A percentile compares a stretch with the other conserved stretches of the same genome.
phyloP scores from a whole-genome alignment of 768 basidiomycete species.

The Mycena indigotica region DNA sequence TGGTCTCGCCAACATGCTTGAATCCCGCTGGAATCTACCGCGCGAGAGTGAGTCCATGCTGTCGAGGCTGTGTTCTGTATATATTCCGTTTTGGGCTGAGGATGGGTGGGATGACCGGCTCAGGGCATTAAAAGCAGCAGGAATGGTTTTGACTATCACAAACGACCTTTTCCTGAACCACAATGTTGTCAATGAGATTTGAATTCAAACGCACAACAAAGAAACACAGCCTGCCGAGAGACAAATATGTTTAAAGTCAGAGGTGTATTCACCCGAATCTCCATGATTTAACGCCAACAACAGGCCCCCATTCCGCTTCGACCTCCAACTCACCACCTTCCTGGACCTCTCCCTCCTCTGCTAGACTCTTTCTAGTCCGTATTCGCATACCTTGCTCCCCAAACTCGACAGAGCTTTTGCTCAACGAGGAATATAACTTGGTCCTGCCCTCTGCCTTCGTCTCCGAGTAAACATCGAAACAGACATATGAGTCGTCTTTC shows the following conservation, averaged over 20 bases:
- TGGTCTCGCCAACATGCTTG: background rate
- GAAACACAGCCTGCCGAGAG: no score
- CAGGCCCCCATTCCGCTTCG: background rate
- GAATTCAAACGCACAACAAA: no score
- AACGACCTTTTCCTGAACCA: background rate
- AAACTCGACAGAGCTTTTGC: slow-evolving; percentile 9
- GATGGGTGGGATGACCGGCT: background rate
- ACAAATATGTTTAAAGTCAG: no score
- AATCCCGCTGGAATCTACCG: background rate
- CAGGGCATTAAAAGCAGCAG: background rate
- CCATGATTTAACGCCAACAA: background rate
- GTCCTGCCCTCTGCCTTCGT: background rate
- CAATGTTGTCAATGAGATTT: background rate
- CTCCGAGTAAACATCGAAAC: background rate
- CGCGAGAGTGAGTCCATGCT: background rate
- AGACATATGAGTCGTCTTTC: no score
- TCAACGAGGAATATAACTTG: slow-evolving; percentile 5
- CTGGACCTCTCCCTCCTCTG: background rate
- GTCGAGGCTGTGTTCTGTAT: background rate
- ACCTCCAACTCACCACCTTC: background rate
- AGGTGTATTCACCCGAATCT: background rate
- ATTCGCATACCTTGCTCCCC: slow-evolving; percentile 9
- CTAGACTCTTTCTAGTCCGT: background rate
- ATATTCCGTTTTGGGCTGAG: background rate
- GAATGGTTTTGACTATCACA: background rate